Conservation (phyloP, 805 yeast genomes). For the Suhomyces kilbournensis region DNA sequence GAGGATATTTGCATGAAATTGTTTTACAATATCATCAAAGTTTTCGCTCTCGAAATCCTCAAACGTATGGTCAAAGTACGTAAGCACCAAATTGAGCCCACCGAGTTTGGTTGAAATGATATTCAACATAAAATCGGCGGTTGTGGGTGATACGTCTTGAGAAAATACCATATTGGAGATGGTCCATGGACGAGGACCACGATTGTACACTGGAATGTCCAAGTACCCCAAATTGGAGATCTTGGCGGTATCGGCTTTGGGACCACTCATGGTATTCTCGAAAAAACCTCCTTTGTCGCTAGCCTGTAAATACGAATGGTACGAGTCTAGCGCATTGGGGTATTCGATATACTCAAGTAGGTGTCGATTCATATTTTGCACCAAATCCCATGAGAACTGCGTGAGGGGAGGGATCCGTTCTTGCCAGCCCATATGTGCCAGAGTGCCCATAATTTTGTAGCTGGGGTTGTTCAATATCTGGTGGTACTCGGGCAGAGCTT, state of each 20-base stretch:
- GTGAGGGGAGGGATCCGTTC: slow-evolving; percentile 29
- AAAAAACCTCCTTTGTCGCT: slow-evolving; percentile 22
- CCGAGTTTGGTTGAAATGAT: slow-evolving; percentile 28
- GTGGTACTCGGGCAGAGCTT: slow-evolving; percentile 14
- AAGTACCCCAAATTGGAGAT: slow-evolving; percentile 37
- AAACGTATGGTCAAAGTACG: slow-evolving; percentile 26
- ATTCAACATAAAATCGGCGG: slow-evolving; percentile 34
- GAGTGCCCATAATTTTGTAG: slow-evolving; percentile 30
- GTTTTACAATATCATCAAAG: slow-evolving; percentile 21
- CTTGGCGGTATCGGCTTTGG: slow-evolving; percentile 31
- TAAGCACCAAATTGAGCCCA: slow-evolving; percentile 35
- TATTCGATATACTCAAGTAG: slow-evolving; percentile 24
- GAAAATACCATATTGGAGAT: slow-evolving; percentile 32
- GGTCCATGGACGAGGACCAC: slow-evolving; percentile 17
- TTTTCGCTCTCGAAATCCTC: slow-evolving; percentile 21
- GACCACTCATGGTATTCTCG: slow-evolving; percentile 17
- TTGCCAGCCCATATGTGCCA: slow-evolving; percentile 32
- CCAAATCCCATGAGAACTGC: slow-evolving; percentile 31
- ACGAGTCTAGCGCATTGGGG: slow-evolving; percentile 20
- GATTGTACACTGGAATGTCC: slow-evolving; percentile 15
- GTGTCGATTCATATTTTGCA: neutral
- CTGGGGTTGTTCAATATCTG: slow-evolving; percentile 13
- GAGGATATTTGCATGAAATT: slow-evolving; percentile 19
- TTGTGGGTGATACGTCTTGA: slow-evolving; percentile 34
- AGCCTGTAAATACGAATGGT: slow-evolving; percentile 16